These are phyloP conservation scores for Berkeleyomyces basicola DNA, from an alignment of 2,329 filamentous ascomycete species.

Conservation along the genomic window DNA sequence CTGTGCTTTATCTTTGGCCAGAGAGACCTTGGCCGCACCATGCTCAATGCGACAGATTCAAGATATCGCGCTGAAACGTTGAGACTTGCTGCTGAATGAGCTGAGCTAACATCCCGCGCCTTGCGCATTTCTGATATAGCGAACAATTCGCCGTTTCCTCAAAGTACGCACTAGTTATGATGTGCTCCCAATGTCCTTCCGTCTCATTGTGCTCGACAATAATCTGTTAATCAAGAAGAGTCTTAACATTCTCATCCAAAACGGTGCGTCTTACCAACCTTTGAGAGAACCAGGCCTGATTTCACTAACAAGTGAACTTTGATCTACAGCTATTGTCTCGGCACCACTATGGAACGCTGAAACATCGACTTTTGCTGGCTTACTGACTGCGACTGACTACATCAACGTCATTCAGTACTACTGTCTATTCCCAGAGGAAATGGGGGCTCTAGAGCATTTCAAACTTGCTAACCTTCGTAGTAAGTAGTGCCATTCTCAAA, in stretches of 20 bases:
- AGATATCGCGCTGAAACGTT: background rate
- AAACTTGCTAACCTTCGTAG: constrained; percentile 80
- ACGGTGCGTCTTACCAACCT: constrained; percentile 39
- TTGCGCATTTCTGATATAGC: constrained; percentile 32
- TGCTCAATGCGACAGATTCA: background rate
- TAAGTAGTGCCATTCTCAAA: constrained; percentile 43
- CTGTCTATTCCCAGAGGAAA: constrained; percentile 84
- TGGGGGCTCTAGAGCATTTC: constrained; percentile 85
- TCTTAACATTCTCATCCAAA: constrained; percentile 85
- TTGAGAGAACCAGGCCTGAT: background rate
- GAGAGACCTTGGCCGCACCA: background rate
- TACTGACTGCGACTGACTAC: constrained; percentile 91
- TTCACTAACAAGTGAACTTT: background rate
- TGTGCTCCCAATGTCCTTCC: constrained; percentile 87
- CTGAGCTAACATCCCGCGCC: background rate
- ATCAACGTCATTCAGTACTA: constrained; percentile 99
- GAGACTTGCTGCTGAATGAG: background rate
- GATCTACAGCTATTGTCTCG: constrained; percentile 68
- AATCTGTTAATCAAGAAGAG: constrained; percentile 93
- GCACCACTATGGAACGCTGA: constrained; percentile 94
- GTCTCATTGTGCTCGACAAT: constrained; percentile 89
- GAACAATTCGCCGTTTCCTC: constrained; percentile 85
- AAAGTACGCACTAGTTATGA: constrained; percentile 95
- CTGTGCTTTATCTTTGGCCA: background rate
- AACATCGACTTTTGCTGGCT: constrained; percentile 79